Percentiles rank a stretch among this genome's conserved stretches.
These are phyloP conservation scores for Malassezia restricta DNA, from an alignment of 1,284 basidiomycete genomes.

Conservation along the genomic window DNA sequence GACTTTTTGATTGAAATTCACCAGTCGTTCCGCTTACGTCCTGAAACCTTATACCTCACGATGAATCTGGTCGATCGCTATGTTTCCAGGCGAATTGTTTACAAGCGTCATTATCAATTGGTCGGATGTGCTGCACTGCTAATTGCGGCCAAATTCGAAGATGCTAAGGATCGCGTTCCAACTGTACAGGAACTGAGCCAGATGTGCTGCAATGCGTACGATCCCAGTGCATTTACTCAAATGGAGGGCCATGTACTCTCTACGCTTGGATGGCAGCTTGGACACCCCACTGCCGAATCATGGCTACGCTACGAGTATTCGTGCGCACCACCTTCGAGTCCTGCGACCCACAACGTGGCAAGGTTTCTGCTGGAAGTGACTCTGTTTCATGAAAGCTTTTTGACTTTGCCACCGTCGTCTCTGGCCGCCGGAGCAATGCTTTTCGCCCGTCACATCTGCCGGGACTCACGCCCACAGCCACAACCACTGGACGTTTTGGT, in stretches of 20 bases:
- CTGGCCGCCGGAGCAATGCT: slow-evolving; percentile 78
- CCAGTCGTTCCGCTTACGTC: slow-evolving; percentile 73
- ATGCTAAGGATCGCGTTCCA: slow-evolving; percentile 94
- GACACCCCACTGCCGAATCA: slow-evolving; percentile 94
- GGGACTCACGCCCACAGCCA: slow-evolving; percentile 15
- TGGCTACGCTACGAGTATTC: slow-evolving; percentile 62
- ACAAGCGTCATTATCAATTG: slow-evolving; percentile 97
- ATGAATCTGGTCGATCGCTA: slow-evolving; percentile 99
- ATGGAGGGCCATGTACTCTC: slow-evolving; percentile 79
- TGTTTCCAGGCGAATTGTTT: slow-evolving; percentile 93
- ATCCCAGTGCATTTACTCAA: slow-evolving; percentile 74
- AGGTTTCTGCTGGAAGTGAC: slow-evolving; percentile 98
- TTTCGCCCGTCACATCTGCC: slow-evolving; percentile 67
- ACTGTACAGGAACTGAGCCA: slow-evolving; percentile 83
- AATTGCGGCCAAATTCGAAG: slow-evolving; percentile 99
- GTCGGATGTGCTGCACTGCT: slow-evolving; percentile 95
- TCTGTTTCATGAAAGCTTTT: slow-evolving; percentile 88
- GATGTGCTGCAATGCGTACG: slow-evolving; percentile 88
- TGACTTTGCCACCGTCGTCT: slow-evolving; percentile 69
- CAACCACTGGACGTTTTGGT: slow-evolving; percentile 11
- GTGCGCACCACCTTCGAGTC: slow-evolving; percentile 13
- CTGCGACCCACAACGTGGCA: slow-evolving; percentile 72
- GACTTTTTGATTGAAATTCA: slow-evolving; percentile 99
- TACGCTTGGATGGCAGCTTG: slow-evolving; percentile 89
- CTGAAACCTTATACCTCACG: slow-evolving; percentile 94